Evolutionary conservation across 305 asterid genomes (phyloP), one percentile per base, ranked within the genome.

Genomic region (Fraxinus paxiana): DNA sequence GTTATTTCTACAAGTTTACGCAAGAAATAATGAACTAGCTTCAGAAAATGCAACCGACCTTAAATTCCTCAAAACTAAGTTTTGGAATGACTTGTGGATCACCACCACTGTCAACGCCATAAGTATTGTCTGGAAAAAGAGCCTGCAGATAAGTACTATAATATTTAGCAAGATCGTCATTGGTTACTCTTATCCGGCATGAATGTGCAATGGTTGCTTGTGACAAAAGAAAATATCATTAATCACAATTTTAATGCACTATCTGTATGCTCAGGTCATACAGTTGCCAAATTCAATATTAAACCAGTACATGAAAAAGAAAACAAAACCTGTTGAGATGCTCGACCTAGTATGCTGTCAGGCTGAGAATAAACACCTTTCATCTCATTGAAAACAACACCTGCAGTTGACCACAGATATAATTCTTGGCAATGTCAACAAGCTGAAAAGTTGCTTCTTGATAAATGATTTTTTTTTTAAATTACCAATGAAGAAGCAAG

Each of bases 331-430:
- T 92, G 97, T 85, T 94, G 98, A 83, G 97, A 88, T 79, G 96
- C 88, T 81, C 98, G 91, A 77, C 97, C 94, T 61, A 94, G 86
- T 87, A 96, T 91, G 90, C 91, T 94, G 84, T 94, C 99, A 20
- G 98, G 99, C 91, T 96, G 98, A 76, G 99, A 96, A 84, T 96
- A 94, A 79, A 93, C 99, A 83, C 99, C 99, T 91, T 96, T 96
- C 98, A 96, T 96, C 90, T 96, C 98, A 89, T 94, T 96, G 90
- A 96, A 96, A 84, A 96, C 99, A 59, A 96, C 99, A 54, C 99
- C 99, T 96, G 89, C 87, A 82, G 76, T 69, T 78, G 28, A 76
- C 51, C 67, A 46, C 65, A 83, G 43, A 56, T 82, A 61, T 76
- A 76, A 73, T 73, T 33, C 76, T 83, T 59, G 83, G 81, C 34